A percentile compares a stretch with the other conserved stretches of the same genome.
Conservation (phyloP, 306 rosid species). For the Cucumis sativus region Cucumber_9930_V3 NC_026660.2:1334001-1334500, state of each 20-base stretch:
- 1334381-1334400: constrained; percentile 72
- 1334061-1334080: constrained; percentile 62
- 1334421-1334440: constrained; percentile 66
- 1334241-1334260: constrained; percentile 81
- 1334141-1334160: constrained; percentile 59
- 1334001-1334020: constrained; percentile 34
- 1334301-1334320: constrained; percentile 77
- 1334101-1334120: constrained; percentile 53
- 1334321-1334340: constrained; percentile 40
- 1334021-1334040: constrained; percentile 32
- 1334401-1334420: constrained; percentile 52
- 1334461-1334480: constrained; percentile 43
- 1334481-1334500: constrained; percentile 45
- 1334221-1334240: constrained; percentile 76
- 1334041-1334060: constrained; percentile 43
- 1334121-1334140: constrained; percentile 39
- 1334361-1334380: constrained; percentile 78
- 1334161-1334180: constrained; percentile 75
- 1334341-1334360: constrained; percentile 54
- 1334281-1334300: constrained; percentile 51
- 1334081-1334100: constrained; percentile 47
- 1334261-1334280: constrained; percentile 54
- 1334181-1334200: constrained; percentile 76
- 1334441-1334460: constrained; percentile 71
- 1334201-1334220: constrained; percentile 41